Evolutionary conservation across 495 filamentous ascomycete genomes (phyloP).

Genomic region (Trichoderma reesei): DNA sequence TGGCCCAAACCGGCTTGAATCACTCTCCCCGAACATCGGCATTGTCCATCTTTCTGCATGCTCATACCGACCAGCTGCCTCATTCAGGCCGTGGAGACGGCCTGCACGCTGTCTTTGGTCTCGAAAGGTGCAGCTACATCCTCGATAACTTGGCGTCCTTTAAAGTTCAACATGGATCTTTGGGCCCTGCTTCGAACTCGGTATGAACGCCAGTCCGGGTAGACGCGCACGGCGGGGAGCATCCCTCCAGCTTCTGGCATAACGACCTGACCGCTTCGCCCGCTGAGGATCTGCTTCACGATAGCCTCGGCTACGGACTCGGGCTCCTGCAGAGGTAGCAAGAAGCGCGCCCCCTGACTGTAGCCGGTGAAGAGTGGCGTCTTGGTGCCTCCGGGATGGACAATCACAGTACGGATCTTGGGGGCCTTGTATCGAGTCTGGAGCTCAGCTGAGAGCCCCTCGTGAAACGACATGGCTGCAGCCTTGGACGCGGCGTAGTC

Average conservation of each 20-base stretch:
- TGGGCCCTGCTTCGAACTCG: slow-evolving; percentile 25
- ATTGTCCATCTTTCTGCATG: not conserved
- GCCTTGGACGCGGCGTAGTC: slow-evolving; percentile 63
- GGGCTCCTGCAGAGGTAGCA: slow-evolving; percentile 46
- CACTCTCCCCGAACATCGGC: not conserved
- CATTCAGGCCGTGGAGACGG: slow-evolving; percentile 19
- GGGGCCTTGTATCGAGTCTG: slow-evolving; percentile 51
- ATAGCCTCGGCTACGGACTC: slow-evolving; percentile 59
- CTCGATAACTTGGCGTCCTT: slow-evolving; percentile 38
- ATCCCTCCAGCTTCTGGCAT: slow-evolving; percentile 34
- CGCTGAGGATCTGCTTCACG: slow-evolving; percentile 47
- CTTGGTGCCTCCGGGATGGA: slow-evolving; percentile 54
- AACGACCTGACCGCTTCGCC: slow-evolving; percentile 48
- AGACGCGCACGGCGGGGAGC: slow-evolving; percentile 25
- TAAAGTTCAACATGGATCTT: slow-evolving; percentile 35
- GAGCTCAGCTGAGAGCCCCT: slow-evolving; percentile 57
- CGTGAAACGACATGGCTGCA: slow-evolving; percentile 56
- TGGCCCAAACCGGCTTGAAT: not conserved
- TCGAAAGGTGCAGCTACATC: slow-evolving; percentile 36
- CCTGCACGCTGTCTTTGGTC: slow-evolving; percentile 25
- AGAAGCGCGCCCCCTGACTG: slow-evolving; percentile 39
- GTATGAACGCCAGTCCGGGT: slow-evolving; percentile 38
- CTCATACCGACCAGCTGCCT: not conserved
- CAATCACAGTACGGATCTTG: slow-evolving; percentile 52
- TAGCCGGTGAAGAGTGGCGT: slow-evolving; percentile 54